Evolutionary conservation across 768 basidiomycete genomes (phyloP), one percentile per base, ranked within the genome.

Genomic region (Peribolospora kevripleyi): DNA sequence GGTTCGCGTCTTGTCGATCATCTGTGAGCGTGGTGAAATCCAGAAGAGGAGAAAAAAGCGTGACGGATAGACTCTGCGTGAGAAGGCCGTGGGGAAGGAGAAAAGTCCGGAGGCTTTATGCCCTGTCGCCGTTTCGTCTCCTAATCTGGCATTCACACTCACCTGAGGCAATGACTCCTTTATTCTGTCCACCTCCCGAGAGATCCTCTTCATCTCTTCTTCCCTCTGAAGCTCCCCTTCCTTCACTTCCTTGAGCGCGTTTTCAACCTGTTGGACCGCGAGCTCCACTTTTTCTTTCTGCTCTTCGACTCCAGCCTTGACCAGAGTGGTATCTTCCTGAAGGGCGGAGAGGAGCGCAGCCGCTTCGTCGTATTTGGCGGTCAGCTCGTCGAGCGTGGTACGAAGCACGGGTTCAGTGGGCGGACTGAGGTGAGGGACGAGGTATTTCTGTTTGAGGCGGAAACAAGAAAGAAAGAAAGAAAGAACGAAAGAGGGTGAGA

Each of bases 161-260:
- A 90, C 93, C 76, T 84, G 87, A 5, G 93, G 93, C 13, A 98
- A 68, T 78, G 90, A 80, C 59, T 91, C 88, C 14, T 82, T 77
- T 50, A 97, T 78, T 58, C 78, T 82, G 62, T 81, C 83, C 52
- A 97, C 75, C 65, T 97, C 93, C 8, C 86, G 84, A 54, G 84
- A 76, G 54, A 97, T 78, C 70, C 88, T 84, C 39, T 82, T 76
- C 76, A 95, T 80, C 65, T 91, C 87, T 51, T 86, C 81, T 48
- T 82, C 73, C 45, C 82, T 81, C 66, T 76, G 80, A 40, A 72
- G 68, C 63, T 95, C 88, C 0, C 78, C 79, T 53, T 81, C 79
- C 38, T 75, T 75, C 74, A 90, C 77, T 64, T 84, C 81, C 46
- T 70, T 68, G 6, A 90, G 79, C 3, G 76, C 80, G 3, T 70